phyloP scores from a whole-genome alignment of 73 alveolate genomes.

The Stentor coeruleus region DNA sequence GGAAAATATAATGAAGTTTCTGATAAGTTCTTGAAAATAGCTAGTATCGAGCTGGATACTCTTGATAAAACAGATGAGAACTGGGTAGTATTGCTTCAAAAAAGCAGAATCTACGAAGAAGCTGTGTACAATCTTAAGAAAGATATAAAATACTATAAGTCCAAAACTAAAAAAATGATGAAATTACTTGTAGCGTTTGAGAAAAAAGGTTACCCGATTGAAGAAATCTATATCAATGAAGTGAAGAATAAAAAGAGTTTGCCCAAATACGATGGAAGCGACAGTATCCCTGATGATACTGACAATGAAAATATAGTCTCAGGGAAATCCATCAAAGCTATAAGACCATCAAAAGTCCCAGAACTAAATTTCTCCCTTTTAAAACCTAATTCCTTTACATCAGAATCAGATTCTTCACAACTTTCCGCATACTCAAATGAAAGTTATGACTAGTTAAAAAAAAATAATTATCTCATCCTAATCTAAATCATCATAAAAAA shows the following conservation, averaged over 20 bases:
- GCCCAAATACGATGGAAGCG: not conserved
- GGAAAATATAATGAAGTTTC: not conserved
- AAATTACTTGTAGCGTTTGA: not conserved
- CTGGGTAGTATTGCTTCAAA: not conserved
- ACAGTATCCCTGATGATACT: not conserved
- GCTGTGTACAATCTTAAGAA: not conserved
- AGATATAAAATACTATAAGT: not conserved
- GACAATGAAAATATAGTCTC: not conserved
- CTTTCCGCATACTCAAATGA: no score
- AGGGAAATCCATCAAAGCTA: no score
- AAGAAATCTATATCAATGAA: not conserved
- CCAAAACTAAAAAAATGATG: not conserved
- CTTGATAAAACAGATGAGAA: not conserved
- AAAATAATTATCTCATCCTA: no score
- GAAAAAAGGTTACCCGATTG: not conserved
- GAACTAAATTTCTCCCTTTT: no score
- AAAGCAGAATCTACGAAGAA: not conserved
- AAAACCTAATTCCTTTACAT: no score
- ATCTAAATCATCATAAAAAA: no score
- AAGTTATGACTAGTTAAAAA: no score
- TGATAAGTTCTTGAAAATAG: not conserved
- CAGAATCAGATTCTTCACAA: no score
- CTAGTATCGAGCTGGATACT: not conserved
- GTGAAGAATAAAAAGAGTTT: not conserved
- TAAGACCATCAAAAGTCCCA: no score